Conservation (phyloP, 495 filamentous ascomycete species). For the Neurospora cerealis region DNA sequence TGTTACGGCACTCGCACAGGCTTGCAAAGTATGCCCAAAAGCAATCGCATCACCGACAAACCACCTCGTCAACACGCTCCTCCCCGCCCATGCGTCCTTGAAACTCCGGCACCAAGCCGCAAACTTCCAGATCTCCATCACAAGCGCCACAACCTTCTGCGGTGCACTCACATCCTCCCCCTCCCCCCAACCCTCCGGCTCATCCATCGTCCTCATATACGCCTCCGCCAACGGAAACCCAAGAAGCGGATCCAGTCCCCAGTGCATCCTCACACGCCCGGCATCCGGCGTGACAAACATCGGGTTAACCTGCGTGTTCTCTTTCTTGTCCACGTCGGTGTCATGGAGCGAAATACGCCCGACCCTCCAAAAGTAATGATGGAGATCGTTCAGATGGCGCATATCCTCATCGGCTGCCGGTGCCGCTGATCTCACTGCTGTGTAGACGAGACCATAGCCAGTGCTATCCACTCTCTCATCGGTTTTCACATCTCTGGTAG, state of each 20-base stretch:
- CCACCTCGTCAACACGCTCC: constrained; percentile 9
- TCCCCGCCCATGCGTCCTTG: not conserved
- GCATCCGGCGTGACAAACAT: constrained; percentile 6
- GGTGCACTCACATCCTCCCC: not conserved
- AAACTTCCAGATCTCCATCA: constrained; percentile 6
- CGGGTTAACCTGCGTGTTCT: constrained; percentile 8
- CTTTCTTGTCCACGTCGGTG: not conserved
- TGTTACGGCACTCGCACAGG: not conserved
- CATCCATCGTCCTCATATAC: not conserved
- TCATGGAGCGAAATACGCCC: not conserved
- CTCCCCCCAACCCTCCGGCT: not conserved
- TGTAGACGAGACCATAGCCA: not conserved
- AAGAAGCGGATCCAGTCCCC: constrained; percentile 15
- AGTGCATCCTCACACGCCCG: constrained; percentile 8
- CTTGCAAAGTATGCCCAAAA: constrained; percentile 14
- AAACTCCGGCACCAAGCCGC: constrained; percentile 15
- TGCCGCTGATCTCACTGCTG: not conserved
- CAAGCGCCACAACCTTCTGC: not conserved
- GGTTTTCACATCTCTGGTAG: not conserved
- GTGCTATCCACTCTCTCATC: not conserved
- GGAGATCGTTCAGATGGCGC: not conserved
- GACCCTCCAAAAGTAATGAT: not conserved
- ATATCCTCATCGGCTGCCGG: not conserved
- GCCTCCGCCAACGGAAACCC: constrained; percentile 23
- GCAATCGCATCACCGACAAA: constrained; percentile 14